phyloP scores from a whole-genome alignment of 1,139 yeast species.

The Wickerhamiella pararugosa region DNA sequence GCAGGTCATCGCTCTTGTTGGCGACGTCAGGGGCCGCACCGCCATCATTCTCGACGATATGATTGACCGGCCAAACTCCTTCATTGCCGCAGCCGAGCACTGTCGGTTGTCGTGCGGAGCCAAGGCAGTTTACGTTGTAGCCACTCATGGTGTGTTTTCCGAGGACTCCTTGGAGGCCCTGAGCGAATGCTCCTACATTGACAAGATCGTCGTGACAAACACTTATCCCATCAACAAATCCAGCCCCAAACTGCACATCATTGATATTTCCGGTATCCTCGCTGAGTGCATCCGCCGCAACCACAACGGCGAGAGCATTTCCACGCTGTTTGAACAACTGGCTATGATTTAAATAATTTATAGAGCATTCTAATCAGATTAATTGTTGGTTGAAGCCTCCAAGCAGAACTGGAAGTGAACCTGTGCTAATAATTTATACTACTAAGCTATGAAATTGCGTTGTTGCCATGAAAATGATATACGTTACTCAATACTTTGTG shows the following conservation, averaged over 20 bases:
- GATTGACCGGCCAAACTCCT: conserved; percentile 89
- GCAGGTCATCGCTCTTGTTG: conserved; percentile 86
- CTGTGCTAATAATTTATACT: too few relatives aligned
- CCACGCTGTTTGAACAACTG: conserved; percentile 78
- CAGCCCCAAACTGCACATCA: conserved; percentile 55
- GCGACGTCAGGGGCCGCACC: conserved; percentile 80
- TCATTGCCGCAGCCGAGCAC: conserved; percentile 96
- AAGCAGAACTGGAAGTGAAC: too few relatives aligned
- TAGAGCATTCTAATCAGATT: not conserved
- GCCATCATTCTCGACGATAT: conserved; percentile 93
- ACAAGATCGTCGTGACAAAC: conserved; percentile 83
- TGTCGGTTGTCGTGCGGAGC: conserved; percentile 93
- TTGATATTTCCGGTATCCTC: conserved; percentile 86
- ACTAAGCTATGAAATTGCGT: too few relatives aligned
- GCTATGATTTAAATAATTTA: conserved; percentile 34
- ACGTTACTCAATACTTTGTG: too few relatives aligned
- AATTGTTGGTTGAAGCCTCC: too few relatives aligned
- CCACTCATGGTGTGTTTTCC: conserved; percentile 90
- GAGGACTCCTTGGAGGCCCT: conserved; percentile 72
- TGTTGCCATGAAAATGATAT: too few relatives aligned
- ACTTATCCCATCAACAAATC: conserved; percentile 58
- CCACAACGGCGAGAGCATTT: conserved; percentile 92
- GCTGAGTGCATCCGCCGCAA: conserved; percentile 98
- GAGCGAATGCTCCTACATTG: conserved; percentile 67
- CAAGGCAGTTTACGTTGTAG: conserved; percentile 72